Conservation (phyloP, 208 protist species). For the Leishmania major region DNA sequence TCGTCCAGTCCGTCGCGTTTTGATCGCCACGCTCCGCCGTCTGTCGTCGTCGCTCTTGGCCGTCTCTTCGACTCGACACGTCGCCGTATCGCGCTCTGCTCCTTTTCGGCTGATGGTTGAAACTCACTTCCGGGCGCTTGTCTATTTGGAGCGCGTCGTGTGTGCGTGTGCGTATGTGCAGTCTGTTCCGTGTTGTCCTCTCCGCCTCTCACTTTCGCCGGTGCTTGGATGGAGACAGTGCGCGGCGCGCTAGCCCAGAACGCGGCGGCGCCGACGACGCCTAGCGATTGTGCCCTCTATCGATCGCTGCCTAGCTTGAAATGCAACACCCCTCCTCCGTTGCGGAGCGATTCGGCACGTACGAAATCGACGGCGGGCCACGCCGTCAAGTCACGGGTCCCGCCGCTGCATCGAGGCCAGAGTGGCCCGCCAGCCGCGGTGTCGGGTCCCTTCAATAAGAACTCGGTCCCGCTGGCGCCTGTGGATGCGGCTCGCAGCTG, state of each 20-base stretch:
- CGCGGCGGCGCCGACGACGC: background rate
- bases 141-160: background rate
- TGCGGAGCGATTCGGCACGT: background rate
- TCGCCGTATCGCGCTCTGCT: background rate
- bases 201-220: background rate
- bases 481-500: conserved; percentile 8
- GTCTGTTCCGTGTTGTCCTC: too few species aligned
- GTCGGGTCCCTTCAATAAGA: background rate
- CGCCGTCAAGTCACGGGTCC: background rate
- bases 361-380: background rate
- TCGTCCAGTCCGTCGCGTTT: background rate
- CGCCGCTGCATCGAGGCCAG: background rate
- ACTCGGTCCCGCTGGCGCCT: conserved; percentile 4
- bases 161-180: background rate
- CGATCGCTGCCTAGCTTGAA: background rate
- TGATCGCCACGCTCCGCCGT: background rate
- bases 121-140: background rate
- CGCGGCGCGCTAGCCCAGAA: background rate
- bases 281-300: background rate
- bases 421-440: background rate
- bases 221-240: background rate
- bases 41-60: background rate
- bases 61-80: background rate
- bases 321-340: background rate
- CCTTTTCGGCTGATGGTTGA: background rate